These are phyloP conservation scores for Phytophthora rubi DNA, from an alignment of 352 stramenopile genomes.

Conservation along the genomic window DNA sequence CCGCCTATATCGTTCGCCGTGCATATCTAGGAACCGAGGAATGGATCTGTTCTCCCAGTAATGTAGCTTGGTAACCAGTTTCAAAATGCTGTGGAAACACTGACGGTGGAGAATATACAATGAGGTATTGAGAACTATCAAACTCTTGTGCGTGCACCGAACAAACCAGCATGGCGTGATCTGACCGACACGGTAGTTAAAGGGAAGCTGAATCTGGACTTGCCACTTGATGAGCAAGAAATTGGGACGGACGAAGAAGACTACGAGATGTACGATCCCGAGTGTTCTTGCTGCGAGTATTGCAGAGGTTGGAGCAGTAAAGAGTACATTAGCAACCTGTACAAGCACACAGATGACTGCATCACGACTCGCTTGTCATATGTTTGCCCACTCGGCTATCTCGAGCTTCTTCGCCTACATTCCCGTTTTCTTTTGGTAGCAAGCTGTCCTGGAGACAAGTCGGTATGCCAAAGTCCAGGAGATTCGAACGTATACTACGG, in stretches of 20 bases:
- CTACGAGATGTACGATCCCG: conserved; percentile 18
- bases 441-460: conserved; percentile 13
- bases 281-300: conserved; percentile 9
- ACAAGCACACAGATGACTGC: not conserved
- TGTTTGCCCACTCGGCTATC: conserved; percentile 13
- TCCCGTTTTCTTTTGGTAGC: conserved; percentile 4
- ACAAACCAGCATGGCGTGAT: conserved; percentile 8
- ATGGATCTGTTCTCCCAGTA: conserved; percentile 1
- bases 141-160: not conserved
- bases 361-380: not conserved
- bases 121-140: not conserved
- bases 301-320: conserved; percentile 9
- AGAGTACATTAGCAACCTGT: conserved; percentile 11
- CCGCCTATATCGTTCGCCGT: conserved; percentile 2
- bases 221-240: conserved; percentile 9
- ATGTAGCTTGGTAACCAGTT: conserved; percentile 8
- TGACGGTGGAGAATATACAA: not conserved
- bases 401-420: conserved; percentile 12
- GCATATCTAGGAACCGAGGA: not conserved
- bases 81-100: conserved; percentile 11
- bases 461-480: conserved; percentile 9
- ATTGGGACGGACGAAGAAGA: conserved; percentile 1
- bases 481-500: conserved; percentile 7
- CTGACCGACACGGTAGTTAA: conserved; percentile 12
- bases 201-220: conserved; percentile 11